Evolutionary conservation across 2,329 filamentous ascomycete genomes (phyloP).

Genomic region (Myriosclerotinia curreyana): DNA sequence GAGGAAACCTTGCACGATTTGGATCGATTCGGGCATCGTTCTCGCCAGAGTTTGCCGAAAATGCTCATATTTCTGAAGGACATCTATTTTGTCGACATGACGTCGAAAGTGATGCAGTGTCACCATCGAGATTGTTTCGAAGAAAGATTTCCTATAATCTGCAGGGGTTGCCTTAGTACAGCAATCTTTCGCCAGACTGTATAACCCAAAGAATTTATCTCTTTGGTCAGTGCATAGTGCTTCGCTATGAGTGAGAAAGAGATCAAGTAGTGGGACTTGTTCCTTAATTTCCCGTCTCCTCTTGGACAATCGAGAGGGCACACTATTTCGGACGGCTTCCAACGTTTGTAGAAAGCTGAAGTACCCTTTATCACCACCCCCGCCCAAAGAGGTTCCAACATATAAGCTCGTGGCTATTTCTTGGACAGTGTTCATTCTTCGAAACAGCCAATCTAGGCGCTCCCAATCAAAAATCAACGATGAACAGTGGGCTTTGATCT

Average conservation of each 20-base stretch:
- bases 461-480: conserved; percentile 19
- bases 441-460: conserved; percentile 17
- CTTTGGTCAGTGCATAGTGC: conserved; percentile 21
- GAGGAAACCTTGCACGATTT: conserved; percentile 4
- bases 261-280: conserved; percentile 13
- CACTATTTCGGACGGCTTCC: conserved; percentile 12
- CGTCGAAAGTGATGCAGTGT: conserved; percentile 14
- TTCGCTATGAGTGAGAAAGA: conserved; percentile 21
- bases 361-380: conserved; percentile 3
- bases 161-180: conserved; percentile 17
- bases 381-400: neutral
- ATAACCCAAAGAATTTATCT: conserved; percentile 20
- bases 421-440: neutral
- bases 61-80: conserved; percentile 14
- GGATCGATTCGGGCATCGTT: neutral
- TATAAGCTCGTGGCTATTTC: conserved; percentile 2
- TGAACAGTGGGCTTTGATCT: conserved; percentile 20
- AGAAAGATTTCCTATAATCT: conserved; percentile 20
- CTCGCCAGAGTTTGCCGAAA: conserved; percentile 13
- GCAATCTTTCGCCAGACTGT: conserved; percentile 19
- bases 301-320: conserved; percentile 14
- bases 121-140: conserved; percentile 17
- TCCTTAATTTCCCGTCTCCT: conserved; percentile 16
- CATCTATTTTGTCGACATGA: conserved; percentile 18
- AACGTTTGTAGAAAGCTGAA: conserved; percentile 16